These are phyloP conservation scores for Didymella keratinophila DNA, from an alignment of 2,329 filamentous ascomycete genomes.

Conservation along the genomic window DNA sequence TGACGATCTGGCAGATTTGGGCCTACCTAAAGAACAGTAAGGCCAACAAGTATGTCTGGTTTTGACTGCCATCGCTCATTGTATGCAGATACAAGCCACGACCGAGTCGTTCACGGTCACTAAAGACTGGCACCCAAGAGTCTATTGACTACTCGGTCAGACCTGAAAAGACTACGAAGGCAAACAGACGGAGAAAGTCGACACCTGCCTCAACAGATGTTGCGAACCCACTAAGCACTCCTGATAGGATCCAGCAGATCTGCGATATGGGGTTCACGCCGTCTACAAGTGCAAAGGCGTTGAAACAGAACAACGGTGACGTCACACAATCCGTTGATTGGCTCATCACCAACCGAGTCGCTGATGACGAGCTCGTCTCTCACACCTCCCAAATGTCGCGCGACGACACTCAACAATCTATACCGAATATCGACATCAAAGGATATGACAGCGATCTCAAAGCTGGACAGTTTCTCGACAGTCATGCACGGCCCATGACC, in stretches of 20 bases:
- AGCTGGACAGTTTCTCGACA: too few relatives aligned
- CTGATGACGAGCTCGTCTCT: constrained; percentile 42
- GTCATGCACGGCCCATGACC: background rate
- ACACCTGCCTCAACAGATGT: constrained; percentile 16
- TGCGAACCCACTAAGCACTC: constrained; percentile 26
- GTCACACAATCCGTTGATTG: constrained; percentile 43
- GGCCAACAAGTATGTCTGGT: background rate
- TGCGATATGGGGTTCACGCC: constrained; percentile 50
- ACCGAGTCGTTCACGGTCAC: constrained; percentile 49
- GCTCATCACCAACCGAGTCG: constrained; percentile 38
- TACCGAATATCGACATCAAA: background rate
- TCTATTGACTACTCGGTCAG: constrained; percentile 41
- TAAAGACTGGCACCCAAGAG: constrained; percentile 29
- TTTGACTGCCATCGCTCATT: background rate
- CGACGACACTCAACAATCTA: background rate
- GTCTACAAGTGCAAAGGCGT: constrained; percentile 35
- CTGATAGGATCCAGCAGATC: constrained; percentile 42
- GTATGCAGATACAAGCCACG: constrained; percentile 41
- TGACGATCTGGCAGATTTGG: constrained; percentile 36
- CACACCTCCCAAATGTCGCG: constrained; percentile 6
- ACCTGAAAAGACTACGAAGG: constrained; percentile 38
- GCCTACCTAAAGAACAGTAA: constrained; percentile 42
- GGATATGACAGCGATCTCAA: background rate
- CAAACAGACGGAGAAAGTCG: constrained; percentile 37
- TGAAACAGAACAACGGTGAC: constrained; percentile 40